phyloP scores from a whole-genome alignment of 2,329 filamentous ascomycete species.

The Pseudocercospora fuligena region DNA sequence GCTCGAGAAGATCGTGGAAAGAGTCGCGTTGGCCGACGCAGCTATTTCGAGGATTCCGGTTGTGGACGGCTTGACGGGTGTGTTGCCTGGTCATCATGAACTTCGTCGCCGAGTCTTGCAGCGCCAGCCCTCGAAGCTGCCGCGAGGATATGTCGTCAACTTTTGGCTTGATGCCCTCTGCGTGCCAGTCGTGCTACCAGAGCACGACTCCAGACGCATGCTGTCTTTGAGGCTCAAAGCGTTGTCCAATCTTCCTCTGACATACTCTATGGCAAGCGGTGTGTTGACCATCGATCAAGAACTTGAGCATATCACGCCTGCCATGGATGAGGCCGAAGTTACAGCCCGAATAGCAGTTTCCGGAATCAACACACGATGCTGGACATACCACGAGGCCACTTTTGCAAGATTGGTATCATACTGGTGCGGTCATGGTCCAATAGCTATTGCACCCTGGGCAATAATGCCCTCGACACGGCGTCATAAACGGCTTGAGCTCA shows the following conservation, averaged over 20 bases:
- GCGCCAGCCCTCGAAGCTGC: background rate
- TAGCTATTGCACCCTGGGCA: background rate
- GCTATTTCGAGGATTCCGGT: background rate
- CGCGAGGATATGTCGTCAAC: background rate
- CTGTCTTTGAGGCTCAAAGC: background rate
- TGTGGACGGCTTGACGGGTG: background rate
- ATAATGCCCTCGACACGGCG: background rate
- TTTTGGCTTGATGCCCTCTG: background rate
- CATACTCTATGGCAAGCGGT: background rate
- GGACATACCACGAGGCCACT: background rate
- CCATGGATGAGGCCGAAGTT: background rate
- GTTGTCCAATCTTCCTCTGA: background rate
- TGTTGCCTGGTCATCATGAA: background rate
- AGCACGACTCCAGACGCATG: background rate
- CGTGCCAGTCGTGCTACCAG: background rate
- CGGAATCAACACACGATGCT: constrained; percentile 1
- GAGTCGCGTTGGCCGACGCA: background rate
- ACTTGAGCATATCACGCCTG: background rate
- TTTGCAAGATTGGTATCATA: background rate
- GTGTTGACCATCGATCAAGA: background rate
- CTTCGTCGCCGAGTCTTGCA: background rate
- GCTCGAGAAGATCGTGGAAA: background rate
- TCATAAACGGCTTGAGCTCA: background rate
- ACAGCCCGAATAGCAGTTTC: constrained; percentile 5
- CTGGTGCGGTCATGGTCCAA: constrained; percentile 1